Evolutionary conservation across 371 early-diverging fungal genomes (phyloP).

Genomic region (Syncephalastrum sp.): DNA sequence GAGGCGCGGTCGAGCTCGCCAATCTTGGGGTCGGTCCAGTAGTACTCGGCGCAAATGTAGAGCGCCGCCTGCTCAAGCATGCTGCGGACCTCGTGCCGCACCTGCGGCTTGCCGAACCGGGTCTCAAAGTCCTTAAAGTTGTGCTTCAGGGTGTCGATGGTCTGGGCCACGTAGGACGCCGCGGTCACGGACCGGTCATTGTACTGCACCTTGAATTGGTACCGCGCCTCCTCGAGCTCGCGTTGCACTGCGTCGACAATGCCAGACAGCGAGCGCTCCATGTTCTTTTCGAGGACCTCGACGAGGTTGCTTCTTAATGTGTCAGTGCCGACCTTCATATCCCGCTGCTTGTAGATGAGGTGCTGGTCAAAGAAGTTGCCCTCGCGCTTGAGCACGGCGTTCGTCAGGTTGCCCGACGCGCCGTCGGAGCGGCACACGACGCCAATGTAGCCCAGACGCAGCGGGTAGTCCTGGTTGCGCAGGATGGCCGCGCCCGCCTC

Average conservation of each 20-base stretch:
- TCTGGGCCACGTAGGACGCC: constrained; percentile 94
- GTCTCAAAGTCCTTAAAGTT: constrained; percentile 88
- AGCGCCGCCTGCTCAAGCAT: constrained; percentile 89
- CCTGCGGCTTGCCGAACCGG: constrained; percentile 89
- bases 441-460: constrained; percentile 97
- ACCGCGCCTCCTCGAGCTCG: constrained; percentile 92
- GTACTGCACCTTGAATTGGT: constrained; percentile 98
- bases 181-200: constrained; percentile 92
- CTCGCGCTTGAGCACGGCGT: constrained; percentile 71
- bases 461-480: constrained; percentile 87
- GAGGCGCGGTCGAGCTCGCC: constrained; percentile 61
- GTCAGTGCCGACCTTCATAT: constrained; percentile 80
- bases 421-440: constrained; percentile 85
- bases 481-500: constrained; percentile 81
- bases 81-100: constrained; percentile 82
- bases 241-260: constrained; percentile 88
- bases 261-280: constrained; percentile 79
- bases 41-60: constrained; percentile 89
- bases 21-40: constrained; percentile 85
- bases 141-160: constrained; percentile 90
- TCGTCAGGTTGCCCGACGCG: constrained; percentile 50
- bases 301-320: constrained; percentile 82
- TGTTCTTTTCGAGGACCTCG: constrained; percentile 88
- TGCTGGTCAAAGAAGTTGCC: constrained; percentile 68
- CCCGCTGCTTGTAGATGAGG: constrained; percentile 60